These are phyloP conservation scores for Periglandula ipomoeae DNA, from an alignment of 2,329 filamentous ascomycete genomes.

Conservation along the genomic window DNA sequence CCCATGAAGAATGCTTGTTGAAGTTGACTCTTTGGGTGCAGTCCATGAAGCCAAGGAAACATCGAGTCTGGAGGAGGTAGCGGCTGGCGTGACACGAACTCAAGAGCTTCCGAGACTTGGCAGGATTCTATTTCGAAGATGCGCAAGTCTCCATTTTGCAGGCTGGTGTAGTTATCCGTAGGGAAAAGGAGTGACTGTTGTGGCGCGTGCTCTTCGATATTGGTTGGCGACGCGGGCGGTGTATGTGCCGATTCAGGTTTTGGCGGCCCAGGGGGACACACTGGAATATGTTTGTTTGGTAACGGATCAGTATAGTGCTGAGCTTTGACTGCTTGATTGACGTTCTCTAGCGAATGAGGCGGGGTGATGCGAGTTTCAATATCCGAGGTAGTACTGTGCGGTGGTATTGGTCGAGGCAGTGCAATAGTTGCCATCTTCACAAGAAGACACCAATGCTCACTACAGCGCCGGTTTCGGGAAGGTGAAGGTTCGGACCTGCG, in stretches of 20 bases:
- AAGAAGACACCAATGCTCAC: not conserved
- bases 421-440: constrained; percentile 45
- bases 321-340: constrained; percentile 13
- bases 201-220: constrained; percentile 37
- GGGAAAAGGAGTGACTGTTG: constrained; percentile 67
- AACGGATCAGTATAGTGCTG: constrained; percentile 36
- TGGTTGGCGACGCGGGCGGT: constrained; percentile 57
- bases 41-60: constrained; percentile 92
- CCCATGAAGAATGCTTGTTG: constrained; percentile 86
- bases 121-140: constrained; percentile 66
- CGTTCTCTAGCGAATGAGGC: constrained; percentile 29
- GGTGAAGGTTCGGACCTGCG: no score
- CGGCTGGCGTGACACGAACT: constrained; percentile 68
- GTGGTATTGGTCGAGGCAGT: constrained; percentile 37
- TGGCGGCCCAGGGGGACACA: constrained; percentile 72
- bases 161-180: constrained; percentile 50
- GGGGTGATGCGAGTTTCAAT: constrained; percentile 28
- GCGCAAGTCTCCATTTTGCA: constrained; percentile 43
- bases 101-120: constrained; percentile 62
- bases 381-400: constrained; percentile 34
- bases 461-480: not conserved
- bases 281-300: constrained; percentile 85
- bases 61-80: constrained; percentile 77
- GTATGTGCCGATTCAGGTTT: constrained; percentile 45
- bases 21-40: constrained; percentile 80